Percentiles rank a stretch among this genome's conserved stretches.
Evolutionary conservation across 345 rosid species (phyloP).

Genomic region (Camelina sativa): DNA sequence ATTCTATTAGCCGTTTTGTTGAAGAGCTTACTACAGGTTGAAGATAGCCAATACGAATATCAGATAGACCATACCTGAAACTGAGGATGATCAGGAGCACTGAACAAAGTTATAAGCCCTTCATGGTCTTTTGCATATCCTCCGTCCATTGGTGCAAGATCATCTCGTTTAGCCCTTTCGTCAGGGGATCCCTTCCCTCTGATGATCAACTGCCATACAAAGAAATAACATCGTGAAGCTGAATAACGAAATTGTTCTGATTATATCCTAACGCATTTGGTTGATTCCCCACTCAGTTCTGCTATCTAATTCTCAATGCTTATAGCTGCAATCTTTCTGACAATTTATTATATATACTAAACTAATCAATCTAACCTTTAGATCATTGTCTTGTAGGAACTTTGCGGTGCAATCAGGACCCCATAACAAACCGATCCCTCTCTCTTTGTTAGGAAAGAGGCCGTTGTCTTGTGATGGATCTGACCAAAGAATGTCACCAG

Average conservation of each 20-base stretch:
- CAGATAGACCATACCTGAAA: conserved; percentile 40
- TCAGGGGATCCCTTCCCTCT: conserved; percentile 45
- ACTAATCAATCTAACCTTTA: conserved; percentile 38
- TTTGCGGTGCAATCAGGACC: conserved; percentile 50
- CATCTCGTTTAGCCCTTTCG: conserved; percentile 37
- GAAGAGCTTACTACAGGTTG: conserved; percentile 9
- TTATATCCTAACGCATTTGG: background rate
- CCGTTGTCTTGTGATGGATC: conserved; percentile 41
- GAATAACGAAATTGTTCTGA: background rate
- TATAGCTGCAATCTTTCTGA: conserved; percentile 12
- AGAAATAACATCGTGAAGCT: conserved; percentile 28
- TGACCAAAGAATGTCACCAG: conserved; percentile 51
- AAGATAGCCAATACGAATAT: conserved; percentile 1
- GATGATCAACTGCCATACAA: conserved; percentile 44
- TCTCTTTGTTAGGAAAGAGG: conserved; percentile 43
- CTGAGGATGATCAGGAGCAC: conserved; percentile 51
- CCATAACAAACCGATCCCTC: conserved; percentile 49
- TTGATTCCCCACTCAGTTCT: background rate
- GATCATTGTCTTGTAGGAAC: conserved; percentile 45
- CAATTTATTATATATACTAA: background rate
- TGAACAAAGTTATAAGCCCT: conserved; percentile 49
- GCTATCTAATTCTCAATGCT: conserved; percentile 20
- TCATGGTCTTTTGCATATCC: conserved; percentile 47
- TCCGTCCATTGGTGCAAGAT: conserved; percentile 41
- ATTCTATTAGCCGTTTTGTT: background rate